Conservation (phyloP, 768 basidiomycete genomes). For the Lanmaoa pseudosensibilis region DNA sequence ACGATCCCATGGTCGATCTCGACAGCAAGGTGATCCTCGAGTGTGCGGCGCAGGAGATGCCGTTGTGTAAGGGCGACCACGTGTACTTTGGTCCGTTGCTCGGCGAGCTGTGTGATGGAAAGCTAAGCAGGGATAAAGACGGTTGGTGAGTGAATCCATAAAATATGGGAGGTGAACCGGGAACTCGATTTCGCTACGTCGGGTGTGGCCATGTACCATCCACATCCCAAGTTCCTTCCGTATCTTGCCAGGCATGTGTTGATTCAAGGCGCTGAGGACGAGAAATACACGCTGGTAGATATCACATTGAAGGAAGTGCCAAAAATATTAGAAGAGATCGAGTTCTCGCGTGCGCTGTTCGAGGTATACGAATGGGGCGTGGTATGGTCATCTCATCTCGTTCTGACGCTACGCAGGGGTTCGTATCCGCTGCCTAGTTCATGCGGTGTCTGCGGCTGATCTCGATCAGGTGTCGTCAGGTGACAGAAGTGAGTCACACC, state of each 20-base stretch:
- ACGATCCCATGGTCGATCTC: slow-evolving; percentile 69
- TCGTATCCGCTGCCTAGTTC: slow-evolving; percentile 48
- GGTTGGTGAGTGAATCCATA: slow-evolving; percentile 59
- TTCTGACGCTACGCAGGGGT: not conserved
- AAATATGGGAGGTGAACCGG: not conserved
- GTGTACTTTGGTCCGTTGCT: slow-evolving; percentile 70
- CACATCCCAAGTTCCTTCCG: slow-evolving; percentile 76
- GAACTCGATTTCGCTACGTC: not conserved
- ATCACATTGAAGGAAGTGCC: slow-evolving; percentile 43
- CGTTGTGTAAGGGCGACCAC: slow-evolving; percentile 64
- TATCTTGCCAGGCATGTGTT: slow-evolving; percentile 71
- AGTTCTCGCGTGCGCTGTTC: slow-evolving; percentile 79
- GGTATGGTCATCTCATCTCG: slow-evolving; percentile 40
- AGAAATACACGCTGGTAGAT: slow-evolving; percentile 75
- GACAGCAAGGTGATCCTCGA: slow-evolving; percentile 76
- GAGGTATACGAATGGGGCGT: slow-evolving; percentile 90
- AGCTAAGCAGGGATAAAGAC: slow-evolving; percentile 67
- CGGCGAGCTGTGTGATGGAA: slow-evolving; percentile 56
- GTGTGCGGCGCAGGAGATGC: slow-evolving; percentile 87
- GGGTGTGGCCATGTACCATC: slow-evolving; percentile 66
- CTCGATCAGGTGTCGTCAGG: slow-evolving; percentile 42
- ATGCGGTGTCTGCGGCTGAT: slow-evolving; percentile 43
- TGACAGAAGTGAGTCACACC: slow-evolving; percentile 82
- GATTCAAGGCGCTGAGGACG: slow-evolving; percentile 76
- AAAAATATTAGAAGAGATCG: slow-evolving; percentile 74